phyloP scores from a whole-genome alignment of 2,329 filamentous ascomycete species.

The Kalmusia sp. region DNA sequence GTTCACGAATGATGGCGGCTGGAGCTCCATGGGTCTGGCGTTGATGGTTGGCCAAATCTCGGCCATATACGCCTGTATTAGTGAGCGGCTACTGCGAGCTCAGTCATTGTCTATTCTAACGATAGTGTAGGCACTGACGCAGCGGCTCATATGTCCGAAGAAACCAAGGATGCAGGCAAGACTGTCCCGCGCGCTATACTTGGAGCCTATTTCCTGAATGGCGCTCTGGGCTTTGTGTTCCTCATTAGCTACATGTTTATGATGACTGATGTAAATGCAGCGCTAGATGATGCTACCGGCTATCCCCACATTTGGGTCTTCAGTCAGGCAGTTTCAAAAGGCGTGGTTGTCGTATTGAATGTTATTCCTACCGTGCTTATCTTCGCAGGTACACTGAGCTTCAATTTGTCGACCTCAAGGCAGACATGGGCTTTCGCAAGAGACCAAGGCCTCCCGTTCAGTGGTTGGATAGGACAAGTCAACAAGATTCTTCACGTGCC shows the following conservation, averaged over 20 bases:
- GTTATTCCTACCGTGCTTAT: constrained; percentile 40
- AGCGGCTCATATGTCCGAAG: constrained; percentile 53
- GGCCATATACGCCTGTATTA: constrained; percentile 43
- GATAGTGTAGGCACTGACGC: constrained; percentile 45
- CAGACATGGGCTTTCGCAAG: constrained; percentile 48
- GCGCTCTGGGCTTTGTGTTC: constrained; percentile 43
- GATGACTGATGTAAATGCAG: constrained; percentile 39
- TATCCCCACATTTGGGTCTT: constrained; percentile 48
- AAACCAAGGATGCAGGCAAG: constrained; percentile 51
- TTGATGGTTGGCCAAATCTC: constrained; percentile 52
- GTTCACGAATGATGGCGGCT: constrained; percentile 48
- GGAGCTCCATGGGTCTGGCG: constrained; percentile 47
- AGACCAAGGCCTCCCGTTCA: constrained; percentile 43
- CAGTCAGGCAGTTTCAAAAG: constrained; percentile 31
- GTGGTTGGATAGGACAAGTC: constrained; percentile 35
- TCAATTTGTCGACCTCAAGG: constrained; percentile 40
- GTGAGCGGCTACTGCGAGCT: constrained; percentile 22
- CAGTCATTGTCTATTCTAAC: constrained; percentile 14
- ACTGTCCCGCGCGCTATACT: constrained; percentile 53
- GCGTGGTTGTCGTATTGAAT: constrained; percentile 38
- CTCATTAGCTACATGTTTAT: constrained; percentile 43
- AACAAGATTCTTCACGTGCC: constrained; percentile 38
- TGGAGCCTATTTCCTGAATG: constrained; percentile 50
- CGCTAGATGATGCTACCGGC: constrained; percentile 34
- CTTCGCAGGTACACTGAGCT: constrained; percentile 38